Conservation (phyloP, 306 rosid genomes). For the Acacia acuminata region DNA sequence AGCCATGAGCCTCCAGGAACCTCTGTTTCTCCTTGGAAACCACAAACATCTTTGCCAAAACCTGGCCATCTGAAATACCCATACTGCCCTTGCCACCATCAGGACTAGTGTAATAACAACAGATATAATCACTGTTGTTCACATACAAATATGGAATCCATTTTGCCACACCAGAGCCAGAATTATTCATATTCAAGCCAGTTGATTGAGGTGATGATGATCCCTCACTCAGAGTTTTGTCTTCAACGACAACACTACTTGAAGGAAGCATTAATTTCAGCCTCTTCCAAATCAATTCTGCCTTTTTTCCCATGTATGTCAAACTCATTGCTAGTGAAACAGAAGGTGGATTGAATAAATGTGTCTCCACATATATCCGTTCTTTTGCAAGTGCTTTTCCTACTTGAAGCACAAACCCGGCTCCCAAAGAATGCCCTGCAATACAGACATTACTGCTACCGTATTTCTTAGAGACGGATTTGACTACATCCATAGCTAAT, state of each 20-base stretch:
- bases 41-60: slow-evolving; percentile 80
- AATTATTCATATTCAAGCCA: slow-evolving; percentile 48
- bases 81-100: slow-evolving; percentile 58
- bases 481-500: slow-evolving; percentile 60
- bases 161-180: slow-evolving; percentile 51
- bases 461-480: slow-evolving; percentile 54
- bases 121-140: slow-evolving; percentile 84
- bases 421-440: slow-evolving; percentile 95
- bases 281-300: slow-evolving; percentile 76
- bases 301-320: slow-evolving; percentile 69
- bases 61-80: slow-evolving; percentile 41
- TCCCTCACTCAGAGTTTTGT: slow-evolving; percentile 32
- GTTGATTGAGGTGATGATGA: slow-evolving; percentile 43
- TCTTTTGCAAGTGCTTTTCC: slow-evolving; percentile 88
- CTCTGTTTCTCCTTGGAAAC: slow-evolving; percentile 87
- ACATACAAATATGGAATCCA: slow-evolving; percentile 92
- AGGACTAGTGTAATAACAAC: slow-evolving; percentile 77
- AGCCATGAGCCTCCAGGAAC: slow-evolving; percentile 93
- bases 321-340: slow-evolving; percentile 79
- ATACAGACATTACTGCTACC: slow-evolving; percentile 81
- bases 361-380: slow-evolving; percentile 81
- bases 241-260: slow-evolving; percentile 34
- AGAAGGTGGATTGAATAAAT: slow-evolving; percentile 94
- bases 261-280: slow-evolving; percentile 74
- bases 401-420: slow-evolving; percentile 92